Base-by-base conservation (phyloP, 2,329 filamentous ascomycete genomes). In the Colletotrichum falcatum region DNA sequence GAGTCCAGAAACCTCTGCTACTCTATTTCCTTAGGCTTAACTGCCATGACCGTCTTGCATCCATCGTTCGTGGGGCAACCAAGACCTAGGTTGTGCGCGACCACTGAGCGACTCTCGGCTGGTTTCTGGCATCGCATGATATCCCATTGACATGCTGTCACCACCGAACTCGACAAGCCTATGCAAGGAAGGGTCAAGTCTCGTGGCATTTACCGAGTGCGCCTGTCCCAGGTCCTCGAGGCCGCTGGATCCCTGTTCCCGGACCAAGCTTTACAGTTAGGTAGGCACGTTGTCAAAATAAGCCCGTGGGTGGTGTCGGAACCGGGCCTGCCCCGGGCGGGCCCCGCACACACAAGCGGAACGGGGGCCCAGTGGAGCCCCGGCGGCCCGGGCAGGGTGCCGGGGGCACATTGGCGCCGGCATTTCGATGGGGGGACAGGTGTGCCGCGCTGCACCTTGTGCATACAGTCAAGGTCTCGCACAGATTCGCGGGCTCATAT, bases 241-340 rank as follows among this genome's bases (percentile, higher is more conserved):
- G 23, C 12, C 14, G 11, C 4, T 9, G 14, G n/a, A 39, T 16
- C 7, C 14, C 7, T 4, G 2, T 20, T 8, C 8, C 18, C 8
- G 20, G 16, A 37, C 2, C 26, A 30, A 20, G 3, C 14, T 51
- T 3, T 35, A 16, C 42, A 23, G 9, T n/a, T 30, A n/a, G 7
- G 30, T 18, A 35, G 5, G 51, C 33, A 9, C 20, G 65, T n/a
- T 49, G 65, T 66, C 16, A 18, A 66, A 67, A 55, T 49, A 67
- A 65, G 51, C 65, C 65, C 30, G 16, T 7, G 18, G 65, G 35
- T 63, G 30, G 3, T 33, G 30, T n/a, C n/a, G 33, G 46, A 48
- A 63, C 58, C 49, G 49, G 48, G 16, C 30, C n/a, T n/a, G n/a
- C n/a, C n/a, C n/a, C n/a, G n/a, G n/a, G n/a, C n/a, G n/a, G n/a